These are phyloP conservation scores for Wickerhamomyces queroliae DNA, from an alignment of 805 yeast genomes.

Conservation along the genomic window DNA sequence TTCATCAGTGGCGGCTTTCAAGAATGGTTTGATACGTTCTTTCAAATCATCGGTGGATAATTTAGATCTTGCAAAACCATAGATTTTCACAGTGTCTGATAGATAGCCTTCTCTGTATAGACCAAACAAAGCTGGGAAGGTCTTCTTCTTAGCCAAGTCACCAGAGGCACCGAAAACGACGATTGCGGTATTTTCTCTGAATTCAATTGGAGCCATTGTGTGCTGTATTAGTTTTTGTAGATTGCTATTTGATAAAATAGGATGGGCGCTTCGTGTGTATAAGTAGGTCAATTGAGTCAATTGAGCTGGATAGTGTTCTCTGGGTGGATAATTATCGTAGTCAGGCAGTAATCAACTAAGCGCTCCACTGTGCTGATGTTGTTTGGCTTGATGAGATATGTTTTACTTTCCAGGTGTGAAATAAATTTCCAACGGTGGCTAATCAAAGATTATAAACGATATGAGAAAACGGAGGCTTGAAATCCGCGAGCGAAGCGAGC, in stretches of 20 bases:
- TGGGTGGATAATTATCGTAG: too few species aligned
- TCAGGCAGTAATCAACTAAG: too few species aligned
- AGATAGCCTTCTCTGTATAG: slow-evolving; percentile 71
- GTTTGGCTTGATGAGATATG: too few species aligned
- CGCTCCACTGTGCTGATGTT: too few species aligned
- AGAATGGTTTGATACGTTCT: slow-evolving; percentile 55
- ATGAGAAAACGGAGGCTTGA: too few species aligned
- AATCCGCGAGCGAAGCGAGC: too few species aligned
- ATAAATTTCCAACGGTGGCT: too few species aligned
- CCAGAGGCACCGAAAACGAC: slow-evolving; percentile 95
- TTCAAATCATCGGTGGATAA: slow-evolving; percentile 63
- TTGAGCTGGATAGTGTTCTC: too few species aligned
- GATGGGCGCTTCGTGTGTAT: background rate
- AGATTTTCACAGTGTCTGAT: slow-evolving; percentile 62
- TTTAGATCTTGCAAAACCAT: slow-evolving; percentile 90
- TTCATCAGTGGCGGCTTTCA: slow-evolving; percentile 47
- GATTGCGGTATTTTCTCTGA: slow-evolving; percentile 62
- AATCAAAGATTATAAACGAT: too few species aligned
- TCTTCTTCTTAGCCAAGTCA: slow-evolving; percentile 91
- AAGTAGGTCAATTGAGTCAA: background rate
- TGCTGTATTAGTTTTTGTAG: background rate
- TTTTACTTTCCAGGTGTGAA: too few species aligned
- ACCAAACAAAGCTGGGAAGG: slow-evolving; percentile 83
- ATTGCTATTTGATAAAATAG: background rate
- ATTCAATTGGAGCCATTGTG: slow-evolving; percentile 24